Conservation (phyloP, 768 basidiomycete species). For the Podaxis rugospora region DNA sequence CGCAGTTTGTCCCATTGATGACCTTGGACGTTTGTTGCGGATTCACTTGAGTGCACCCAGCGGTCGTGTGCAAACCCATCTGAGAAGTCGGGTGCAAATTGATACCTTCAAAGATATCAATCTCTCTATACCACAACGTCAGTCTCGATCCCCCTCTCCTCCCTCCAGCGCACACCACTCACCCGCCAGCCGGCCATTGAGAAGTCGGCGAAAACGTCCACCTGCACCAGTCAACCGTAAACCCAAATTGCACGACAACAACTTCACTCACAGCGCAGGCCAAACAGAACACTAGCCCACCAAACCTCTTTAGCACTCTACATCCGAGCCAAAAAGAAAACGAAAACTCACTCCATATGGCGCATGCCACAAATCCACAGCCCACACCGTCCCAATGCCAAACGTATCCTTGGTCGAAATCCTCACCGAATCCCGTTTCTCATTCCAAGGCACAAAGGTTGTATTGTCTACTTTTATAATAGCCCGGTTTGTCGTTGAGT, state of each 20-base stretch:
- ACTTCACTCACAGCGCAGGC: conserved; percentile 44
- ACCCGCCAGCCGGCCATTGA: conserved; percentile 60
- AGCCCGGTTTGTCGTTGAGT: conserved; percentile 56
- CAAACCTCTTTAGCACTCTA: background rate
- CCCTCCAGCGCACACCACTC: conserved; percentile 14
- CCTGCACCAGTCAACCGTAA: background rate
- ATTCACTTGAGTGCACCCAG: conserved; percentile 50
- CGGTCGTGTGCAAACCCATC: conserved; percentile 66
- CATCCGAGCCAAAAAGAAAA: background rate
- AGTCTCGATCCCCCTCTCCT: background rate
- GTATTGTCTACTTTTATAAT: conserved; percentile 74
- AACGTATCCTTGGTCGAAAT: conserved; percentile 51
- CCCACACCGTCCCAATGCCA: conserved; percentile 53
- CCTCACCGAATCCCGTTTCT: conserved; percentile 63
- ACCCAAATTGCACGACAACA: background rate
- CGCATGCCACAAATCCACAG: conserved; percentile 58
- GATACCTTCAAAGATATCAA: conserved; percentile 82
- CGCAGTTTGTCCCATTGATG: conserved; percentile 57
- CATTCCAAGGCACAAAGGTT: conserved; percentile 41
- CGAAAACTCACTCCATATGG: conserved; percentile 29
- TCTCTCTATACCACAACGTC: conserved; percentile 36
- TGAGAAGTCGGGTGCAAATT: conserved; percentile 63
- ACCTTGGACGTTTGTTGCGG: conserved; percentile 45
- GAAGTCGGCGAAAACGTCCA: conserved; percentile 45
- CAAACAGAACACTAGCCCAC: conserved; percentile 59